Evolutionary conservation across 306 rosid genomes (phyloP).

Genomic region (Malus asiatica): DNA sequence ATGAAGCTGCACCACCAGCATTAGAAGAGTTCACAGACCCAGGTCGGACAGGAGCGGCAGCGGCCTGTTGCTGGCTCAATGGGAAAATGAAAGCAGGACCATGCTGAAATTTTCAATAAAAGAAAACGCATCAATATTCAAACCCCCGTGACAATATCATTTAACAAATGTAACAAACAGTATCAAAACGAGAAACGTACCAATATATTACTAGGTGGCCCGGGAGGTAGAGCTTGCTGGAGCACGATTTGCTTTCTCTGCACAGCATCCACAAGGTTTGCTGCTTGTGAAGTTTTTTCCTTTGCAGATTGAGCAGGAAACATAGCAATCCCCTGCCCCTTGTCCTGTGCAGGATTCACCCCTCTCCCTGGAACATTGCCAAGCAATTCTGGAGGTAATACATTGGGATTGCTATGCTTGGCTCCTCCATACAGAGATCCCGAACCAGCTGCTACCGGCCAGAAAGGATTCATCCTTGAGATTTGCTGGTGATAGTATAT

Average conservation of each 20-base stretch:
- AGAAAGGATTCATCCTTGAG: constrained; percentile 78
- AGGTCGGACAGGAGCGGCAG: constrained; percentile 62
- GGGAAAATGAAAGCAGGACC: constrained; percentile 89
- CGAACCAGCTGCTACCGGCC: constrained; percentile 90
- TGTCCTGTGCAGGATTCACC: constrained; percentile 53
- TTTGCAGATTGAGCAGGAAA: constrained; percentile 59
- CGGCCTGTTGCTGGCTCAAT: constrained; percentile 83
- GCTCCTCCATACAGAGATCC: constrained; percentile 73
- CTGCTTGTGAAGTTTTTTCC: constrained; percentile 62
- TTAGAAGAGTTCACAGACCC: constrained; percentile 65
- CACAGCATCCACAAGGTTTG: constrained; percentile 42
- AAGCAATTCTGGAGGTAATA: constrained; percentile 56
- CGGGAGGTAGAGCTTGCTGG: constrained; percentile 79
- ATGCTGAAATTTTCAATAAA: constrained; percentile 43
- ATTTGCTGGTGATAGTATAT: constrained; percentile 68
- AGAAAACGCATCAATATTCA: neutral
- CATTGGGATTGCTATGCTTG: constrained; percentile 56
- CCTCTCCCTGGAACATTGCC: constrained; percentile 42
- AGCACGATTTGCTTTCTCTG: constrained; percentile 78
- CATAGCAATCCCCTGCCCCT: constrained; percentile 54
- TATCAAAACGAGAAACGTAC: constrained; percentile 26
- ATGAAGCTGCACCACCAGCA: constrained; percentile 38
- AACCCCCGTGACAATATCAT: neutral
- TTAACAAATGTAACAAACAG: neutral
- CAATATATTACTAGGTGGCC: constrained; percentile 77